These are phyloP conservation scores for Gossypium bickii DNA, from an alignment of 345 rosid genomes.

Conservation along the genomic window DNA sequence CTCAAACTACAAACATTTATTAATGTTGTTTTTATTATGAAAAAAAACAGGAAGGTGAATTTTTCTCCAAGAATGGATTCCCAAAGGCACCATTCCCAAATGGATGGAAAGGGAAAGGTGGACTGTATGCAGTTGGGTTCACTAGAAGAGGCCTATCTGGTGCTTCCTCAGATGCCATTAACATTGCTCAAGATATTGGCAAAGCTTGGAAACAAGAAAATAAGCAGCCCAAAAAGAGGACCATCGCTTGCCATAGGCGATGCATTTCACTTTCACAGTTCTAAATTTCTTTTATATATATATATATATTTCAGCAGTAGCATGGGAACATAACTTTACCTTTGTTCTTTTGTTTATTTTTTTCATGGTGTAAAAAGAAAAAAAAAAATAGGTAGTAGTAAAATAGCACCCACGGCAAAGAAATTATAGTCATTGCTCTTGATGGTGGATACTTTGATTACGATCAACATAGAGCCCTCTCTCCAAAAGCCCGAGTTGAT, in stretches of 20 bases:
- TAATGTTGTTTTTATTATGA: constrained; percentile 10
- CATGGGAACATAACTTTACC: neutral
- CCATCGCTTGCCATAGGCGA: constrained; percentile 47
- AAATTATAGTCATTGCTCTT: too few species aligned
- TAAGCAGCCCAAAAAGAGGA: constrained; percentile 49
- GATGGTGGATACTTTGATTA: too few species aligned
- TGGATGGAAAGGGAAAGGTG: constrained; percentile 79
- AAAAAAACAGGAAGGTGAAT: constrained; percentile 53
- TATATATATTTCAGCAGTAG: neutral
- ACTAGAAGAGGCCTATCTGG: constrained; percentile 86
- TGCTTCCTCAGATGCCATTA: constrained; percentile 68
- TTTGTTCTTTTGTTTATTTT: neutral
- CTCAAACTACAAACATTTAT: constrained; percentile 9
- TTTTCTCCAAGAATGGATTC: constrained; percentile 70
- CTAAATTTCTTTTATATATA: constrained; percentile 10
- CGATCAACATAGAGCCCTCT: constrained; percentile 38
- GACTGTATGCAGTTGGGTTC: constrained; percentile 90
- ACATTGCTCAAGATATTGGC: constrained; percentile 72
- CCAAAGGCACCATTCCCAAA: constrained; percentile 59
- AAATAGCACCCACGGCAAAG: too few species aligned
- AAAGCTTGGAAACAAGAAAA: constrained; percentile 79
- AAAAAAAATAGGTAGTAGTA: neutral
- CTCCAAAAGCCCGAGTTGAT: constrained; percentile 39
- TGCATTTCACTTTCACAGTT: constrained; percentile 77
- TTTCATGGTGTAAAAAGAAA: neutral